Evolutionary conservation across 345 rosid species (phyloP), one percentile per base, ranked within the genome.

Genomic region (Arabidopsis arenosa): DNA sequence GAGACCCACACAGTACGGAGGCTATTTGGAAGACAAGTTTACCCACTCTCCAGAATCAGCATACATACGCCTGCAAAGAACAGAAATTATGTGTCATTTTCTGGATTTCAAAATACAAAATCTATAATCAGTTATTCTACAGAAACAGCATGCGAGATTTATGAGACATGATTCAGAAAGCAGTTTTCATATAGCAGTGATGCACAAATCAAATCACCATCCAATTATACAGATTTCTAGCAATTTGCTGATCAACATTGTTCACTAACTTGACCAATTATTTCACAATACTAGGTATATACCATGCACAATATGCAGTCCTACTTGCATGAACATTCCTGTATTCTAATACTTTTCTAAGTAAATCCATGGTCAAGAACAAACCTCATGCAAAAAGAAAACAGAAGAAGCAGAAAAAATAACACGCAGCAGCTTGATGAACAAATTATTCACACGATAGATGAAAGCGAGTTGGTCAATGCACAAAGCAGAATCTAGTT

Each of bases 11-110:
- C 30, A 9, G n/a, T 40, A 23, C 14, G 13, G 11, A 39, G 64
- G 3, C 5, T 40, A 23, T 1, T 6, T 45, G 68, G 23, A 28
- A 47, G 36, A 18, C 70, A 43, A 13, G 2, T 17, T 23, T 3
- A 45, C 52, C 28, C 55, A 14, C 47, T 32, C 36, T 67, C 55
- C 26, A 39, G 37, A 30, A 59, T 49, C 47, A 28, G 2, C 73
- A 67, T 5, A 47, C 26, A 23, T 23, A 23, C 26, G 39, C 74
- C 74, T 75, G 68, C 55, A 75, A 67, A 40, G 10, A 37, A 59
- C 2, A 75, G 17, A 59, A 18, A 30, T 4, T 53, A 17, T 49
- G 10, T 0, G 14, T 58, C 68, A 58, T 17, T 49, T 58, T 49
- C 73, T 36, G 21, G 12, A 49, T 14, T 48, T 12, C 6, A 9